Base-by-base conservation (phyloP, 1,284 basidiomycete species). In the Sanghuangporus sanghuang region DNA sequence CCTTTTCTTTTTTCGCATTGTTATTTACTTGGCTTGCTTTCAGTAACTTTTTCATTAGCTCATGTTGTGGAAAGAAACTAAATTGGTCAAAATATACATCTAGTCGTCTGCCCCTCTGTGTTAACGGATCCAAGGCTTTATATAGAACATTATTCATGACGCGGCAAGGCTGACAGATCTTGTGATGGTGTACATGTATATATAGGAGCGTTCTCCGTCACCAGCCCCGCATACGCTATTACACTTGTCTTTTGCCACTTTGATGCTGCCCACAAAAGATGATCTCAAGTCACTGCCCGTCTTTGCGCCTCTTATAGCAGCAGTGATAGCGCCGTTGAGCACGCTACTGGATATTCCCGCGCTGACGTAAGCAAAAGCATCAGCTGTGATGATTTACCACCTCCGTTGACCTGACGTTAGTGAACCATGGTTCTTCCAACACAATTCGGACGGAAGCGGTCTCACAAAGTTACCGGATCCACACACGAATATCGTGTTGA, bases 281-380 rank as follows among this genome's bases (percentile, higher is more conserved):
- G 63, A 64, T 53, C 49, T 64, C 6, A 39, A 54, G 12, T n/a
- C 52, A 23, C 36, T 64, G 36, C 63, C 63, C n/a, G 44, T 57
- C 11, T 57, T 70, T 27, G 68, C 70, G 42, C 77, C 77, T 0
- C 67, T 79, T 5, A 60, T 75, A 6, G 74, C 77, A 0, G 75
- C 78, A 7, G 71, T 78, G 14, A 59, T 76, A 2, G 78, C 78
- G 2, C 78, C 78, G 0, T 63, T 77, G 9, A 71, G 74, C 1
- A 77, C 77, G 6, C 66, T 79, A 21, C 65, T 79, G 18, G 77
- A 78, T 62, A 77, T 79, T n/a, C 78, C 78, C 0, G 77, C 75
- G 0, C 66, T 79, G 16, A 72, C 71, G 40, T 42, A 57, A 48
- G 56, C 23, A 7, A 4, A 21, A 38, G 14, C 18, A 38, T n/a